Base-by-base conservation (phyloP, 345 rosid species). In the Leavenworthia alabamica region DNA sequence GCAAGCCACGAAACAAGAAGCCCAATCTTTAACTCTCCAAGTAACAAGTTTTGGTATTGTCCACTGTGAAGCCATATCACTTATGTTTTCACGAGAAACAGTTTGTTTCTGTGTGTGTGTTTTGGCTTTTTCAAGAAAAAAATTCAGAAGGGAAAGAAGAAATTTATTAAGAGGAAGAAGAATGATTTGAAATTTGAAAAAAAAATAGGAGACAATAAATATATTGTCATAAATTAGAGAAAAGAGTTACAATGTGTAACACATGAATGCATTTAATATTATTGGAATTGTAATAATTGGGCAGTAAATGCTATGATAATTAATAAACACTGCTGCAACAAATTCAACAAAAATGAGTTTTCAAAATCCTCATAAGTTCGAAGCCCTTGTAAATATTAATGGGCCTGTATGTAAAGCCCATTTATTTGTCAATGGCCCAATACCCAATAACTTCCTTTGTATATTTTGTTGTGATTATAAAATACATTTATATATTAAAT, bases 1-100 rank as follows among this genome's bases (percentile, higher is more conserved):
- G 81, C 77, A 77, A 67, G 82, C 78, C 70, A 81, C 71, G 82
- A 83, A 81, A 69, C 88, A 83, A 8, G 88, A 79, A 15, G 81
- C 82, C 81, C 79, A 78, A 63, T 83, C 88, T 60, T 66, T 81
- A 13, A 81, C 75, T 66, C 84, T 53, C 86, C 88, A 81, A 63
- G 84, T 71, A 3, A 82, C 78, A 43, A 81, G 67, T 70, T 68
- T 79, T 68, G 75, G 75, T 26, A 75, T 63, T 22, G 82, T 78
- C 76, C 76, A 78, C 29, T 73, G 79, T 12, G 81, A 75, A 67
- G 67, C 74, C 84, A 82, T 82, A 14, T 6, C 36, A 28, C 26
- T 41, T 23, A 10, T 50, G 22, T 54, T 62, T 42, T 23, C 57
- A 0, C 26, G 61, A 64, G 55, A 58, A 57, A 56, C 13, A 12